Evolutionary conservation across 768 basidiomycete genomes (phyloP), one percentile per base, ranked within the genome.

Genomic region (Xanthoconium purpureum): DNA sequence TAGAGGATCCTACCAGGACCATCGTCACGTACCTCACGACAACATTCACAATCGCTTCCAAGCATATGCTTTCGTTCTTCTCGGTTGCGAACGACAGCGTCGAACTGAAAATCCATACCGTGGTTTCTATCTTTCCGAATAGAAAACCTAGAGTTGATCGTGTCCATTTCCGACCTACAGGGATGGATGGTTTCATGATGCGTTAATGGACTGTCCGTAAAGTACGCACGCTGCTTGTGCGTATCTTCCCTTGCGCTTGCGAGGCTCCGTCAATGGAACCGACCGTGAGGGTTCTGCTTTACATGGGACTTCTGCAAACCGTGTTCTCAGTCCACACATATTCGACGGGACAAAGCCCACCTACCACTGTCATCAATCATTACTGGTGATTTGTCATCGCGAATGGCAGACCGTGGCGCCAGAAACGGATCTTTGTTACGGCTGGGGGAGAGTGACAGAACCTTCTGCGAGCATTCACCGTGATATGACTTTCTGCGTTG

Each of bases 21-120:
- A 35, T 42, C 36, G 20, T 39, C 42, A 72, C 82, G 55, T 64
- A 91, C 93, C 47, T 85, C 87, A 39, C 77, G 81, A 68, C 94
- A 96, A 56, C 85, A 87, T 59, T 90, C 89, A 67, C 92, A 96
- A 59, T 92, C 90, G 2, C 79, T 83, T 5, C 81, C 94, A 48
- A 88, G 78, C 78, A 96, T 78, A 50, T 75, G 74, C 61, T 77
- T 78, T 33, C 94, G 77, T 35, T 83, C 81, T 17, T 81, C 80
- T 63, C 79, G 87, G 39, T 75, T 77, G 29, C 93, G 77, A 13
- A 91, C 87, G 15, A 92, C 90, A 47, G 87, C 84, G 43, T 93
- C 87, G 63, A 80, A 96, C 60, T 86, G 84, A 67, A 80, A 87
- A 42, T 75, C 73, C 11, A 83, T 45, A 1, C 91, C 93, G 0